Percentiles rank a stretch among this genome's conserved stretches.
Evolutionary conservation across 306 rosid species (phyloP).

Genomic region (Bauhinia variegata): DNA sequence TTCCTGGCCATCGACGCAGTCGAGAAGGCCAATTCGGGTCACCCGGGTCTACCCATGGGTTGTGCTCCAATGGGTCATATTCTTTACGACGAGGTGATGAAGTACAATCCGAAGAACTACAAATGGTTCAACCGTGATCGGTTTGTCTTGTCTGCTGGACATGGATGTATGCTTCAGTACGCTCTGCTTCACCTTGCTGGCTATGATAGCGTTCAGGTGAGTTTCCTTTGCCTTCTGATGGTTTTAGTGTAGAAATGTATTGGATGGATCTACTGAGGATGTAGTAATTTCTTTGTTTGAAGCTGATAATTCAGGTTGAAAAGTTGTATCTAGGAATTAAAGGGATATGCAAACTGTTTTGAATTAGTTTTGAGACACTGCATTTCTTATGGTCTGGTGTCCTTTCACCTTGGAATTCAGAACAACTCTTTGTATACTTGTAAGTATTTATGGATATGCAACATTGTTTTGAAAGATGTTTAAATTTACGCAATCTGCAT

Average conservation of each 20-base stretch:
- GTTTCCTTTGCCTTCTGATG: background rate
- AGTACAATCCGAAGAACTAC: constrained; percentile 89
- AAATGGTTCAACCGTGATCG: constrained; percentile 96
- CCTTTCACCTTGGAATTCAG: too few species aligned
- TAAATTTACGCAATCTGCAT: too few species aligned
- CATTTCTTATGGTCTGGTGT: background rate
- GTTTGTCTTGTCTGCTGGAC: constrained; percentile 90
- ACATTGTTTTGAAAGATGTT: too few species aligned
- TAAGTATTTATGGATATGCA: too few species aligned
- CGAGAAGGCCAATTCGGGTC: constrained; percentile 97
- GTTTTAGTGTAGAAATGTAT: background rate
- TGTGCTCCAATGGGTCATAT: constrained; percentile 99
- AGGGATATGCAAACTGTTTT: background rate
- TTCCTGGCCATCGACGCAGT: constrained; percentile 90
- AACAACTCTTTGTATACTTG: too few species aligned
- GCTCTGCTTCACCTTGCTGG: constrained; percentile 98
- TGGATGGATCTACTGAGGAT: background rate
- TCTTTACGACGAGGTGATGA: constrained; percentile 90
- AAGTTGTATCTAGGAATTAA: background rate
- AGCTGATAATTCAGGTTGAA: too few species aligned
- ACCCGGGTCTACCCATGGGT: constrained; percentile 98
- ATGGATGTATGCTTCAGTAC: constrained; percentile 98
- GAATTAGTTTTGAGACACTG: background rate
- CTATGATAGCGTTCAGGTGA: constrained; percentile 74
- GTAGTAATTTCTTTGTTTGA: background rate